phyloP scores from a whole-genome alignment of 2,329 filamentous ascomycete genomes.

The Didymella glomerata region DNA sequence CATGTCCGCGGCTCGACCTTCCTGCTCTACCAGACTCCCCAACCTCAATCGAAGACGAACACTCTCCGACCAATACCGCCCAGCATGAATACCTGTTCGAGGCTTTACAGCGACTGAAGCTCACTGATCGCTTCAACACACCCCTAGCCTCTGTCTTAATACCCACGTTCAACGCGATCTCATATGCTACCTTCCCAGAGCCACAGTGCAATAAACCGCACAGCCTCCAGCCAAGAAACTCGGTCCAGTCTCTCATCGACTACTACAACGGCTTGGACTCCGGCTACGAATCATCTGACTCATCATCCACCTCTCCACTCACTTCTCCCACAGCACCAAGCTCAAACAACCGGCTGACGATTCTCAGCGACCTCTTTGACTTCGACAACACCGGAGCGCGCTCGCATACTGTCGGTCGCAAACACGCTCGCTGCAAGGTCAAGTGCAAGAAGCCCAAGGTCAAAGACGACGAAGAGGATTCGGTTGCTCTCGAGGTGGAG shows the following conservation, averaged over 20 bases:
- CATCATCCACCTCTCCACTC: not conserved
- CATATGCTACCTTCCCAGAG: not conserved
- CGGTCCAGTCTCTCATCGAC: too few relatives aligned
- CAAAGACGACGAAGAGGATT: not conserved
- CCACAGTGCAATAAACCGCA: too few relatives aligned
- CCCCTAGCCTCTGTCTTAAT: not conserved
- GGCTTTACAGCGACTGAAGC: not conserved
- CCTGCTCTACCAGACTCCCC: not conserved
- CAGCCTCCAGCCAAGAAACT: too few relatives aligned
- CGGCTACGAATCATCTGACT: not conserved
- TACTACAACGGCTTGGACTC: not conserved
- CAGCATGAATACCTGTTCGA: not conserved
- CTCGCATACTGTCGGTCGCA: not conserved
- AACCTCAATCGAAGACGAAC: not conserved
- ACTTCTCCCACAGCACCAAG: not conserved
- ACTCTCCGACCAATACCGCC: not conserved
- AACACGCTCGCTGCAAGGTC: not conserved
- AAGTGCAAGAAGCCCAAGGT: not conserved
- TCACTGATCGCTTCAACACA: not conserved
- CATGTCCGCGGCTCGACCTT: not conserved
- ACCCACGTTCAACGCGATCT: not conserved
- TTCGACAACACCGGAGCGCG: not conserved
- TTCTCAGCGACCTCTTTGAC: not conserved
- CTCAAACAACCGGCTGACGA: not conserved
- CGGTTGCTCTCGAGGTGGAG: not conserved